Evolutionary conservation across 139 green algal species (phyloP), one percentile per base, ranked within the genome.

Genomic region (Monoraphidium neglectum): DNA sequence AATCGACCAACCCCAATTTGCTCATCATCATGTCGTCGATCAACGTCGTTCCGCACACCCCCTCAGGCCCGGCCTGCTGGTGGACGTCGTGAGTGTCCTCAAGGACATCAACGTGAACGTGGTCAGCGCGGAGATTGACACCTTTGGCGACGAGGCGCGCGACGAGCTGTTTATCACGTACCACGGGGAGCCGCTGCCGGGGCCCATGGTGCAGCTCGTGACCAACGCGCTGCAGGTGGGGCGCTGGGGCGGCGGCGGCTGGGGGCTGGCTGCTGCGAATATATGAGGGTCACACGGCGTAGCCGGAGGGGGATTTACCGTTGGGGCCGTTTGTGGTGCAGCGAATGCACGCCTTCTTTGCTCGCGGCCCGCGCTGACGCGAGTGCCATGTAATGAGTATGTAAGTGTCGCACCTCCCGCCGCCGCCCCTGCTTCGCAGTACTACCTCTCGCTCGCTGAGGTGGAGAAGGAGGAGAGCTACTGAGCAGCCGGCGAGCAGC

Each of bases 91-190:
- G 26, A 75, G 72, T 15, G 83, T 90, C 43, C 87, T 98, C 1
- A 97, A 97, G 85, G 94, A 98, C 86, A 87, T 98, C 78, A 97
- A 93, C 76, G 86, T 98, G 13, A 97, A 97, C 74, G 95, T 99
- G 28, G 84, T 97, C 18, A 96, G 89, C 12, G 96, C 95, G 4
- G 95, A 98, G 85, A 91, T 97, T 40, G 88, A 93, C 75, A 93
- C 86, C 26, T 74, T 92, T 49, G 94, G 94, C 26, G 60, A 68
- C 5, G 83, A 89, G 65, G 94, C 91, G 26, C 80, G 91, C 21
- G 93, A 98, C 77, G 86, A 89, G 62, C 96, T 99, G 74, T 94
- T 94, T 62, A 71, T 98, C 26, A 97, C 93, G 0, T 98, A 98
- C 82, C 93, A 98, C 62, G 95, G 95, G 28, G 93, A 95, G 82